Base-by-base conservation (phyloP, 2,329 filamentous ascomycete genomes). In the Aspergillus felis region DNA sequence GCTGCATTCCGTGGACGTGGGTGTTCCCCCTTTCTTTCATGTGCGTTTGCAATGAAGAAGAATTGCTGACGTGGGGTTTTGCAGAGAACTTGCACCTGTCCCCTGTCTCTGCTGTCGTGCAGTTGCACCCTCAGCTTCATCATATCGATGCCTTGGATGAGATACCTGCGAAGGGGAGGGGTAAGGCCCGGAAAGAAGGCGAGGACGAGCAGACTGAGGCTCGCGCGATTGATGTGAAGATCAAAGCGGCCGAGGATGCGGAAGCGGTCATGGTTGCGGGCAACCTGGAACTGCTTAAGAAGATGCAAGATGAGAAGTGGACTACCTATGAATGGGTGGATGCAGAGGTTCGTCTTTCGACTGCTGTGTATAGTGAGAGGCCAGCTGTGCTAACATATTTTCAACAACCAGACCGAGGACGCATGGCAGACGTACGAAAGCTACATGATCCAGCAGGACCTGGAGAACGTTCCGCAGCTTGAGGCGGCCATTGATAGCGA, bases 121-220 rank as follows among this genome's bases (percentile, higher is more conserved):
- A 96, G 71, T 86, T 99, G 69, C 89, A 92, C 3, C 92, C 94
- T 0, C 91, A 97, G 69, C 89, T 96, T 60, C 91, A 96, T 75
- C 92, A 97, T 76, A 82, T 97, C 64, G 94, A 97, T 75, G 93
- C 94, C 3, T 77, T 86, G 49, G 81, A 87, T 50, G 91, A 97
- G 67, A 82, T 90, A 7, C 68, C 71, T 3, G 61, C 65, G 4
- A 74, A 73, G 53, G 68, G 63, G 4, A 67, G 71, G 53, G 65
- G 72, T 29, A 67, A 73, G 61, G 59, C 64, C 61, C 76, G 71
- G 64, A 76, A 74, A 58, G 73, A 77, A 25, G 60, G 66, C 12
- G 71, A 76, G 12, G 80, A 83, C 56, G 80, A 81, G 65, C 67
- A 73, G 25, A 73, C 77, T 4, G 85, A 87, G 61, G 87, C 89